A percentile compares a stretch with the other conserved stretches of the same genome.
Evolutionary conservation across 2,329 filamentous ascomycete species (phyloP).

Genomic region (Coniochaeta hoffmannii): DNA sequence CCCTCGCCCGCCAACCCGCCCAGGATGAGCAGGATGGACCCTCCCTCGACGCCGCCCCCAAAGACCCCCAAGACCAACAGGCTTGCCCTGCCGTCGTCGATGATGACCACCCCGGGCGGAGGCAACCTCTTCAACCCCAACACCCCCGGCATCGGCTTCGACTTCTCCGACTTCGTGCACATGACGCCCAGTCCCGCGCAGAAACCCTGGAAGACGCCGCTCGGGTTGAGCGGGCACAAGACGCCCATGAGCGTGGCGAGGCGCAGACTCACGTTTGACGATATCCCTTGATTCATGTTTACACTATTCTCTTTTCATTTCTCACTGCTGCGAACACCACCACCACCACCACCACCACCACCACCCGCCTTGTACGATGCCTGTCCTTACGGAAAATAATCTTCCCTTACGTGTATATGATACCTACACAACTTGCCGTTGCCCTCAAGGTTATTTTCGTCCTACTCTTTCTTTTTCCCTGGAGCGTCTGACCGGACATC

Average conservation of each 20-base stretch:
- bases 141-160: constrained; percentile 78
- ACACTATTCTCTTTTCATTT: constrained; percentile 2
- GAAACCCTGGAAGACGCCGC: constrained; percentile 77
- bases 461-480: not conserved
- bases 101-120: constrained; percentile 80
- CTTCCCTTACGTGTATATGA: constrained; percentile 1
- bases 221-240: constrained; percentile 40
- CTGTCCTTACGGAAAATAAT: not conserved
- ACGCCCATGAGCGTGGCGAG: constrained; percentile 62
- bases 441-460: not conserved
- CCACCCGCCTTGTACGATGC: not conserved
- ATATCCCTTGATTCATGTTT: constrained; percentile 16
- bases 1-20: constrained; percentile 70
- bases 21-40: constrained; percentile 48
- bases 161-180: constrained; percentile 96
- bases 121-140: constrained; percentile 57
- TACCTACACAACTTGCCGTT: not conserved
- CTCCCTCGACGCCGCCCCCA: constrained; percentile 69
- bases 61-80: constrained; percentile 25
- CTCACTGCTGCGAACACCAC: not conserved
- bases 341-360: not conserved
- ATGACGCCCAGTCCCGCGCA: constrained; percentile 94
- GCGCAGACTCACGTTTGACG: constrained; percentile 76
- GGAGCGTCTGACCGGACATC: not conserved
- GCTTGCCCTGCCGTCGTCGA: constrained; percentile 68